Base-by-base conservation (phyloP, 139 green algal genomes). In the Nannochloris sp. region DNA sequence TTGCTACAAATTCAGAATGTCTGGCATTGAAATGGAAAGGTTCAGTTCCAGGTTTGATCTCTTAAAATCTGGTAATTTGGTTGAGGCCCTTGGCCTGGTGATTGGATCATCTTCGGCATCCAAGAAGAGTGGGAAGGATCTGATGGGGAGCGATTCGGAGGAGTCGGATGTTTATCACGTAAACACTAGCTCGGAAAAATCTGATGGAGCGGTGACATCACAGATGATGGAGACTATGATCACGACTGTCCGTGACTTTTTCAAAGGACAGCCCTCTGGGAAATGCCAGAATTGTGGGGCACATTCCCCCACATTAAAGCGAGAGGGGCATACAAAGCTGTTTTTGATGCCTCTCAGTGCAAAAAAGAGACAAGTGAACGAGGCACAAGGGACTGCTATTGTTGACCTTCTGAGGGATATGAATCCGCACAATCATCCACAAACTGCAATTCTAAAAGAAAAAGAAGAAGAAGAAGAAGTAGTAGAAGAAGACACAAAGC, bases 1-100 rank as follows among this genome's bases (percentile, higher is more conserved):
- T 85, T 98, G 92, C 82, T 87, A 87, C 81, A 75, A 83, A 44
- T 85, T 98, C 56, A 87, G 87, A 46, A 86, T 94, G 81, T 61
- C 60, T 11, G 61, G 71, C 1, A 63, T 67, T 6, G 76, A 88
- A 72, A 83, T 95, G 65, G 59, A 68, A 49, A 48, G 56, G 33
- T 77, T 73, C 46, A 16, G 68, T 8, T 50, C 44, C 20, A 56
- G 62, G 20, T 59, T 79, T 56, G 46, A 69, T 40, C 63, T 80
- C 43, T 68, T 89, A 20, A 43, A 51, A n/a, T 29, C 68, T 56
- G 83, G 83, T 0, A 45, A 69, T n/a, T 64, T 89, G 36, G 69
- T 77, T 5, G 74, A 79, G n/a, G 84, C 76, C 0, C 53, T 65
- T 53, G 46, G 16, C 12, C 4, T 78, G 36, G 31, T 65, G 11